phyloP scores from a whole-genome alignment of 225 moss, liverwort and hornwort genomes.

The Sphagnum tenellum region DNA sequence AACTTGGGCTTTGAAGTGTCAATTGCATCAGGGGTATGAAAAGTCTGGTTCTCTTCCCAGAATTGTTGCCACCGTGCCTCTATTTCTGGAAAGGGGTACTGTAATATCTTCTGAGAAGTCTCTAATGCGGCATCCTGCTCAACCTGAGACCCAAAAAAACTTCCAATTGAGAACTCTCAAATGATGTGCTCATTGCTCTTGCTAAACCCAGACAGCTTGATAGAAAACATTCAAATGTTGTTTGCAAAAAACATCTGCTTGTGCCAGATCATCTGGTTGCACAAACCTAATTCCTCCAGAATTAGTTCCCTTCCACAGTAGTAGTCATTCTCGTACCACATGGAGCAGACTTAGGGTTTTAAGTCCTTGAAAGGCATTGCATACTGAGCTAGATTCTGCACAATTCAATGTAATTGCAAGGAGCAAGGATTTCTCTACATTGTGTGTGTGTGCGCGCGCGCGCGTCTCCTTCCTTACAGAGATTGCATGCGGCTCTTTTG shows the following conservation, averaged over 20 bases:
- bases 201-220: constrained; percentile 7
- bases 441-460: no score
- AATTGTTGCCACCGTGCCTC: constrained; percentile 81
- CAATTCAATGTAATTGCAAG: no score
- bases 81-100: constrained; percentile 74
- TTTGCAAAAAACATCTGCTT: neutral
- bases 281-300: no score
- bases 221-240: neutral
- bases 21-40: constrained; percentile 68
- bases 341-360: no score
- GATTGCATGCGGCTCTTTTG: no score
- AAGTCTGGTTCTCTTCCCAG: constrained; percentile 90
- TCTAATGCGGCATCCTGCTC: constrained; percentile 24
- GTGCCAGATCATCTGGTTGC: neutral
- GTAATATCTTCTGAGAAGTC: constrained; percentile 36
- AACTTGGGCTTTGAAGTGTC: constrained; percentile 84
- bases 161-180: constrained; percentile 1
- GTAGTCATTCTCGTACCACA: no score
- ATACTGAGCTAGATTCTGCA: no score
- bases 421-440: no score
- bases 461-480: no score
- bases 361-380: no score
- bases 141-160: constrained; percentile 13
- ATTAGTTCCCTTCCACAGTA: no score
- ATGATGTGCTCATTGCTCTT: no score